A percentile compares a stretch with the other conserved stretches of the same genome.
Evolutionary conservation across 805 yeast genomes (phyloP).

Genomic region (Cyberlindnera nakhonratchasimensis): DNA sequence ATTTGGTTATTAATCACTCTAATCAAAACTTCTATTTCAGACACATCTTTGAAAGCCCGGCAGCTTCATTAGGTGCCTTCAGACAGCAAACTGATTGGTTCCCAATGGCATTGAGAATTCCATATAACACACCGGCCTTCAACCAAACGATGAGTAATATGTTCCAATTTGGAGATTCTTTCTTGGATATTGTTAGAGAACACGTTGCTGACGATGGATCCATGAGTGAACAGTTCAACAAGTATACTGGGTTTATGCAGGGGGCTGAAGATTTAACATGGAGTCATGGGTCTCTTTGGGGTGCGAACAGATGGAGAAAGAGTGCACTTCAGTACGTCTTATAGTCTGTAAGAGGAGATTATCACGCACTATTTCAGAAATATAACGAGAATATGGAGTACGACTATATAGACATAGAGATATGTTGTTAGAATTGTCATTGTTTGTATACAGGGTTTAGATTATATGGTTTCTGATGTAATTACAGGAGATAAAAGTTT

Average conservation of each 20-base stretch:
- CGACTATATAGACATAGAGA: too few species aligned
- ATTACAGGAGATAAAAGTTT: too few species aligned
- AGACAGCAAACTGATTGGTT: background rate
- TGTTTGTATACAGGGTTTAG: too few species aligned
- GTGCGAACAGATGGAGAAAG: slow-evolving; percentile 61
- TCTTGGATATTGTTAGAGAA: slow-evolving; percentile 52
- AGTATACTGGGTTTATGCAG: slow-evolving; percentile 74
- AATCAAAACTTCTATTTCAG: slow-evolving; percentile 33
- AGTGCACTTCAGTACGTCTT: slow-evolving; percentile 33
- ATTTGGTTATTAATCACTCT: slow-evolving; percentile 39
- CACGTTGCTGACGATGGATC: slow-evolving; percentile 65
- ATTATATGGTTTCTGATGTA: too few species aligned
- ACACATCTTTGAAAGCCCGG: slow-evolving; percentile 22
- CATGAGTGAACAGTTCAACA: slow-evolving; percentile 88
- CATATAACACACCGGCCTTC: slow-evolving; percentile 39
- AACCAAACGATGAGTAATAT: slow-evolving; percentile 42
- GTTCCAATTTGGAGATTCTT: slow-evolving; percentile 62
- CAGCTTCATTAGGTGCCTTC: background rate
- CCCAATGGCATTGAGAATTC: slow-evolving; percentile 24
- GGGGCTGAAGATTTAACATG: slow-evolving; percentile 89
- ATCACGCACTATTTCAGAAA: too few species aligned
- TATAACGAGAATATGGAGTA: too few species aligned
- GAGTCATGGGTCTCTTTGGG: slow-evolving; percentile 81
- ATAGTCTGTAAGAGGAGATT: background rate
- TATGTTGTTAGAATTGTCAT: too few species aligned